Conservation (phyloP, 2,329 filamentous ascomycete genomes). For the Colletotrichum tropicale region DNA sequence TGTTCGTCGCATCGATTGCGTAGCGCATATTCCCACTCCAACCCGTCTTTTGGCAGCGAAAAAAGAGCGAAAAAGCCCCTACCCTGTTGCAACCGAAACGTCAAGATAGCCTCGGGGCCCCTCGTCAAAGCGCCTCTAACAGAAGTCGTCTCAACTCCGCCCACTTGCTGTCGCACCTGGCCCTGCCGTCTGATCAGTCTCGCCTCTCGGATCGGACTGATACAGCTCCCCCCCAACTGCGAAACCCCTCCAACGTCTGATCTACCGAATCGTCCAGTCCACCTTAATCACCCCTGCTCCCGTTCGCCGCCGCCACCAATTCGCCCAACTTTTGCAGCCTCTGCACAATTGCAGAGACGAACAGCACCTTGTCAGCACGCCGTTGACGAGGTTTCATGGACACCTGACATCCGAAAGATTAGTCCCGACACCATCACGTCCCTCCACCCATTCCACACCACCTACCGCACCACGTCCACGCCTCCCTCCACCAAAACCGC, state of each 20-base stretch:
- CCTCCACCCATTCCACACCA: background rate
- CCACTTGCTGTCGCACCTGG: slow-evolving; percentile 28
- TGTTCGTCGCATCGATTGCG: background rate
- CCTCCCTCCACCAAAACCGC: background rate
- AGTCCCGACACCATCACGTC: background rate
- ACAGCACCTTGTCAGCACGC: slow-evolving; percentile 21
- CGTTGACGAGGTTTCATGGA: slow-evolving; percentile 41
- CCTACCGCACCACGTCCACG: background rate
- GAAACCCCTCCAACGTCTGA: slow-evolving; percentile 55
- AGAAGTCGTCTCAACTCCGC: slow-evolving; percentile 45
- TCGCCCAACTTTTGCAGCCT: background rate
- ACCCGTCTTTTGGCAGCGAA: background rate
- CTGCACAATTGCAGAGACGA: slow-evolving; percentile 9
- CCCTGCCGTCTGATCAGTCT: slow-evolving; percentile 30
- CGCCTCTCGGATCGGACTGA: slow-evolving; percentile 23
- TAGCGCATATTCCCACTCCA: background rate
- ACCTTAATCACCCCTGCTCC: background rate
- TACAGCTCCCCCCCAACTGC: slow-evolving; percentile 29
- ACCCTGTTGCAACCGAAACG: slow-evolving; percentile 43
- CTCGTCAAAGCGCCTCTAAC: slow-evolving; percentile 50
- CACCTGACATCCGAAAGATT: slow-evolving; percentile 38
- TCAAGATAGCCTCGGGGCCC: slow-evolving; percentile 35
- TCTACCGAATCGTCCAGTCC: slow-evolving; percentile 29
- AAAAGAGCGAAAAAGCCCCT: background rate
- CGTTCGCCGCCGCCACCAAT: slow-evolving; percentile 24